Evolutionary conservation across 345 rosid genomes (phyloP).

Genomic region (Ailanthus altissimus): DNA sequence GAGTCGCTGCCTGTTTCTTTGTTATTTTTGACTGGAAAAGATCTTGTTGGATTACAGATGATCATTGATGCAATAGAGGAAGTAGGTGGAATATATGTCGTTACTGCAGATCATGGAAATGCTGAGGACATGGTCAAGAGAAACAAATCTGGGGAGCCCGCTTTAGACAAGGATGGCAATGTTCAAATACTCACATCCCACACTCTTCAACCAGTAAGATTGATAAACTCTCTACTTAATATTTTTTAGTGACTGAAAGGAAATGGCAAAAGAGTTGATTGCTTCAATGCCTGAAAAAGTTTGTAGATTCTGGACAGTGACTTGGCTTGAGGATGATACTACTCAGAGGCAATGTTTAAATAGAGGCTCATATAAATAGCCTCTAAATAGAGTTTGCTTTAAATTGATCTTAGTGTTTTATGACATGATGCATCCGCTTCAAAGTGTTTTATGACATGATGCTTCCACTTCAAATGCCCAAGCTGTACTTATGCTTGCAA

Average conservation of each 20-base stretch:
- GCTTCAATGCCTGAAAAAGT: not conserved
- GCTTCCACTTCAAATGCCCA: not conserved
- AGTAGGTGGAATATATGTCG: slow-evolving; percentile 87
- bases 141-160: slow-evolving; percentile 76
- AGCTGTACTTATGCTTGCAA: not conserved
- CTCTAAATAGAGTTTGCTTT: not conserved
- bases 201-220: slow-evolving; percentile 89
- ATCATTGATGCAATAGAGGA: slow-evolving; percentile 79
- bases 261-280: not conserved
- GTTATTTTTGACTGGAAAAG: not conserved
- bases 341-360: not conserved
- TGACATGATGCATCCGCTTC: not conserved
- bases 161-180: slow-evolving; percentile 61
- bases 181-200: slow-evolving; percentile 95
- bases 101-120: slow-evolving; percentile 98
- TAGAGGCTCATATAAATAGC: not conserved
- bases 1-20: not conserved
- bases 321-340: not conserved
- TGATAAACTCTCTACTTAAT: not conserved
- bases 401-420: not conserved
- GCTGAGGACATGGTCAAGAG: slow-evolving; percentile 99
- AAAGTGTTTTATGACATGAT: no score
- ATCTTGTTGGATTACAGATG: slow-evolving; percentile 49
- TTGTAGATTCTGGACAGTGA: not conserved
- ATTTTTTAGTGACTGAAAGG: not conserved